Evolutionary conservation across 164 flowering plant genomes (phyloP).

Genomic region (Liriodendron chinense): DNA sequence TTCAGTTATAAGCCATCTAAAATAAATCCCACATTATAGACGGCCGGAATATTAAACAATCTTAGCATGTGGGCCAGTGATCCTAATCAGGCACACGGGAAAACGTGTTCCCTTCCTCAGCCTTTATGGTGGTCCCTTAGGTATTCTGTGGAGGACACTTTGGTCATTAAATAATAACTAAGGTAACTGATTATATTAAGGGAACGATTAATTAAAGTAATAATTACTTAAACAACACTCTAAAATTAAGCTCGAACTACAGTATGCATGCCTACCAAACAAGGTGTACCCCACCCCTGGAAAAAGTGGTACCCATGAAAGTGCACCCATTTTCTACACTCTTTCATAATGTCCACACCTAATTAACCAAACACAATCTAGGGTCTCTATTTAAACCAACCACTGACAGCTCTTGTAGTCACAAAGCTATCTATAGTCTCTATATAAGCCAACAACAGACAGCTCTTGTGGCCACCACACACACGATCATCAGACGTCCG

Average conservation of each 20-base stretch:
- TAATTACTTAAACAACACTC: slow-evolving; percentile 10
- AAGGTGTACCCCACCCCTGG: neutral
- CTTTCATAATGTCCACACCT: neutral
- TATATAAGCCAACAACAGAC: neutral
- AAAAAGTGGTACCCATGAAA: slow-evolving; percentile 3
- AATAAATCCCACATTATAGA: no score
- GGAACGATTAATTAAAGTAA: neutral
- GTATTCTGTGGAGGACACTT: no score
- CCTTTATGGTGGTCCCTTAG: no score
- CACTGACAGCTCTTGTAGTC: neutral
- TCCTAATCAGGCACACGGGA: no score
- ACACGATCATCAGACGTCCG: neutral
- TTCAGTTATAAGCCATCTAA: no score
- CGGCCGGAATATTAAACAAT: no score
- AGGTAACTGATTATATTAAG: neutral
- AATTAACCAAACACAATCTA: slow-evolving; percentile 5
- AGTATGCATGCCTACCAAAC: neutral
- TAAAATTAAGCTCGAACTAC: slow-evolving; percentile 4
- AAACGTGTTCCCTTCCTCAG: no score
- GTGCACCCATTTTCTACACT: neutral
- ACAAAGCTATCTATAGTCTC: neutral
- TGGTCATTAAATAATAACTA: neutral
- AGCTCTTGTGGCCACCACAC: neutral
- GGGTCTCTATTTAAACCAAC: neutral
- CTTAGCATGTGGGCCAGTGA: no score